phyloP scores from a whole-genome alignment of 139 green algal genomes.

The Trebouxia sp. region DNA sequence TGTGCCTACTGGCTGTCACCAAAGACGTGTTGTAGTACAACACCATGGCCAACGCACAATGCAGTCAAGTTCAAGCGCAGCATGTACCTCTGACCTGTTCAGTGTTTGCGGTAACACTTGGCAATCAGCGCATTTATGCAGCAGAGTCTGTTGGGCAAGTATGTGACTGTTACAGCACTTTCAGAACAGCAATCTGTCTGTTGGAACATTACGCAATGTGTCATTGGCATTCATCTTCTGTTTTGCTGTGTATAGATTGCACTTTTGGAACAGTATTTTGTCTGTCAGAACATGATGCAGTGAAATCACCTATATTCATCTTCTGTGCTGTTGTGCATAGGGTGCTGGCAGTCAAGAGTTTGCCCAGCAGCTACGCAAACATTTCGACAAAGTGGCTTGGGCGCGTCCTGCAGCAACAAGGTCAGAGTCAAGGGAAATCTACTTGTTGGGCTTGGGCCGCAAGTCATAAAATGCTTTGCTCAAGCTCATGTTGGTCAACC shows the following conservation, averaged over 20 bases:
- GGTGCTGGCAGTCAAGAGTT: slow-evolving; percentile 72
- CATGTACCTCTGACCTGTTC: no score
- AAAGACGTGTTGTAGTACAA: no score
- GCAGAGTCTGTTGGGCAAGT: no score
- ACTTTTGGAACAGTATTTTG: neutral
- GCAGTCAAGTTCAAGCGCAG: no score
- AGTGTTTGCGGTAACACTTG: no score
- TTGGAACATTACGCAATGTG: no score
- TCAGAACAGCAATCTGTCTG: no score
- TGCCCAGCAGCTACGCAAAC: slow-evolving; percentile 59
- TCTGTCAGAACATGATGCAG: no score
- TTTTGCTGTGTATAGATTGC: neutral
- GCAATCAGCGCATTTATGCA: no score
- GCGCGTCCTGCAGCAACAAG: slow-evolving; percentile 50
- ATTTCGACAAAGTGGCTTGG: slow-evolving; percentile 71
- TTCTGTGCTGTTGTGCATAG: slow-evolving; percentile 24
- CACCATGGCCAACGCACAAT: no score
- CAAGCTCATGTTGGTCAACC: neutral
- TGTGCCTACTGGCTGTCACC: no score
- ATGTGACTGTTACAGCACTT: no score
- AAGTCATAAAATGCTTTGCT: neutral
- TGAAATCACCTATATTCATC: neutral
- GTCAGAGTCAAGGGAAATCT: slow-evolving; percentile 59
- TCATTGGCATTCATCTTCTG: neutral
- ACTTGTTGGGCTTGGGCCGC: slow-evolving; percentile 39